Evolutionary conservation across 1,284 basidiomycete species (phyloP), one percentile per base, ranked within the genome.

Genomic region (Irpex sp.): DNA sequence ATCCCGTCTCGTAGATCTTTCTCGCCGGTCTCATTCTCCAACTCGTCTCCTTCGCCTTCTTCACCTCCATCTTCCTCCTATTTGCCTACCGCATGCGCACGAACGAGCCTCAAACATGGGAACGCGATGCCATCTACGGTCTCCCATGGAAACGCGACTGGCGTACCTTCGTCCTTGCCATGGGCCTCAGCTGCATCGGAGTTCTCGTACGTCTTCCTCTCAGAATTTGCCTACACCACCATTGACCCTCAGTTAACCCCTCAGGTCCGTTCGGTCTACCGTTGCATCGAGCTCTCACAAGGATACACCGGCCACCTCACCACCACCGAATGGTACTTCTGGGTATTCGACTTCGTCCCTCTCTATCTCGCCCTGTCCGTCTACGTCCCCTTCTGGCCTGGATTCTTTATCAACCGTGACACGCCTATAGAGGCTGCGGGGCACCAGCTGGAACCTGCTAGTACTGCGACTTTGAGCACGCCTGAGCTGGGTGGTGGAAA

Each of bases 211-310:
- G 77, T 73, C 15, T 36, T 17, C 17, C 36, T 21, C 19, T 0
- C 5, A 26, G 3, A 0, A 26, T 15, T 15, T 15, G 0, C 40
- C 3, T 44, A 9, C 5, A 6, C 40, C 1, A 11, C 5, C 40
- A 44, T 5, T 44, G 11, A 26, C 34, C 51, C 15, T 31, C 11
- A 34, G 57, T 31, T 17, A 17, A 26, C 8, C 47, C 11, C 26
- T 57, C 58, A 88, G 87, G 81, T 90, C 66, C 85, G 89, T 70
- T 89, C 86, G 49, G 75, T 82, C 5, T 92, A 85, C 74, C 83
- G 90, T 72, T 84, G 85, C 4, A 79, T 85, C 37, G 88, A 92
- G 68, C 78, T 89, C 15, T 83, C 83, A 5, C 77, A 90, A 75
- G 90, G 89, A 34, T 89, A 82, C 72, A 70, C 74, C 21, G 88